phyloP scores from a whole-genome alignment of 768 basidiomycete genomes.

The Psilocybe sp. region DNA sequence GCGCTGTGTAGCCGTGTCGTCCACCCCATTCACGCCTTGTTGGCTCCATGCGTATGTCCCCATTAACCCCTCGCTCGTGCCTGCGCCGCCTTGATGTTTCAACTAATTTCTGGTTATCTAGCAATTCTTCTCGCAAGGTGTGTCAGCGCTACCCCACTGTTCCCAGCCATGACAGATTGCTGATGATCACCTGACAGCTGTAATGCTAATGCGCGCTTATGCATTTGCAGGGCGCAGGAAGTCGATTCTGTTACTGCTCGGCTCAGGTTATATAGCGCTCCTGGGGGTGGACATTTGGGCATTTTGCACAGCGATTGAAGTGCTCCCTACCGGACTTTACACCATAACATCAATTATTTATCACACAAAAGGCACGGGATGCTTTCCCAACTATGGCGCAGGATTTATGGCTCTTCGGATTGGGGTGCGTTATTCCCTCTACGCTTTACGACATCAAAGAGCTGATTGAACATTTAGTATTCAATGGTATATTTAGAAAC shows the following conservation, averaged over 20 bases:
- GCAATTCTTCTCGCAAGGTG: conserved; percentile 42
- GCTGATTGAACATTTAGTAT: conserved; percentile 12
- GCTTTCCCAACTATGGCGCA: conserved; percentile 35
- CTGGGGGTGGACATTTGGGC: conserved; percentile 33
- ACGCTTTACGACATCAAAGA: conserved; percentile 1
- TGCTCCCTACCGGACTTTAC: conserved; percentile 21
- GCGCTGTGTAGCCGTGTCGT: conserved; percentile 28
- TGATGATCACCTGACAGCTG: conserved; percentile 21
- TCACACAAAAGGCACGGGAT: conserved; percentile 27
- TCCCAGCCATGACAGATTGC: not conserved
- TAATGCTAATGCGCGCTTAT: conserved; percentile 43
- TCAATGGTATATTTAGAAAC: conserved; percentile 16
- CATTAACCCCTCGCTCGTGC: not conserved
- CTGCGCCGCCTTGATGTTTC: not conserved
- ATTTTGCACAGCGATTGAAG: conserved; percentile 26
- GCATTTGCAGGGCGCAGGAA: conserved; percentile 37
- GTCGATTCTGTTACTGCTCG: conserved; percentile 26
- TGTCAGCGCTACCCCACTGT: not conserved
- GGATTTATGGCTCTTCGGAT: conserved; percentile 28
- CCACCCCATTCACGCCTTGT: conserved; percentile 27
- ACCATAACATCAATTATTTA: conserved; percentile 1
- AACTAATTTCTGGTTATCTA: conserved; percentile 9
- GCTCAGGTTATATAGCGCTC: conserved; percentile 27
- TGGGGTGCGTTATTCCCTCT: conserved; percentile 23
- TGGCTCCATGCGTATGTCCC: conserved; percentile 30